Evolutionary conservation across 805 yeast species (phyloP), one percentile per base, ranked within the genome.

Genomic region (Metschnikowia lochheadii): DNA sequence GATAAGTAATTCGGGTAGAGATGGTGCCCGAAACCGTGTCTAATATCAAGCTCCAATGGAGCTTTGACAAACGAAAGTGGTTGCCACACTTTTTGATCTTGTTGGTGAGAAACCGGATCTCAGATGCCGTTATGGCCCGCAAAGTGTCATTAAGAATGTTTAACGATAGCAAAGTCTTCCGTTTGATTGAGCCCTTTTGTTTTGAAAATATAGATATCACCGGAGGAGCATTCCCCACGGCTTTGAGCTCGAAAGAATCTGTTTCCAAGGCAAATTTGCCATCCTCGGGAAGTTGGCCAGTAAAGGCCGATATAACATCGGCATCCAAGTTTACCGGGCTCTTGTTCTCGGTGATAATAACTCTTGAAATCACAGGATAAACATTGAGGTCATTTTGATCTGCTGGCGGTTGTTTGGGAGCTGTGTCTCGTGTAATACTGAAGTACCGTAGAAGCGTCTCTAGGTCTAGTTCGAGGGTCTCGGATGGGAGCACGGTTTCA

Each of bases 401-500:
- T 17, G 33, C 20, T 17, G 7, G 35, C 13, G 15, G 34, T 26
- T 34, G 23, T 14, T 44, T 44, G 20, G 31, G 21, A 13, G 34
- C 4, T 14, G 35, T 17, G 31, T 23, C 40, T 21, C 23, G 15
- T 3, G 20, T 15, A 21, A 35, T 36, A 21, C 20, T 14, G 34
- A 54, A 53, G 26, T 49, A 53, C 33, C 46, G 41, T 34, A 58
- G 49, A 20, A 56, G 50, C 14, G 46, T n/a, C n/a, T 55, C 54
- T 13, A 58, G 47, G 36, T 56, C 60, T 34, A 58, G 52, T 40
- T 58, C 61, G 17, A 58, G 48, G 13, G 48, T 18, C 32, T 54
- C 55, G 17, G 54, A 40, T 8, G 40, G 36, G 3, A 47, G 40
- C 7, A 32, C 26, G 6, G 48, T 29, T 20, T 45, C 48, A 35